phyloP scores from a whole-genome alignment of 2,329 filamentous ascomycete genomes.

The Aspergillus bombycis region DNA sequence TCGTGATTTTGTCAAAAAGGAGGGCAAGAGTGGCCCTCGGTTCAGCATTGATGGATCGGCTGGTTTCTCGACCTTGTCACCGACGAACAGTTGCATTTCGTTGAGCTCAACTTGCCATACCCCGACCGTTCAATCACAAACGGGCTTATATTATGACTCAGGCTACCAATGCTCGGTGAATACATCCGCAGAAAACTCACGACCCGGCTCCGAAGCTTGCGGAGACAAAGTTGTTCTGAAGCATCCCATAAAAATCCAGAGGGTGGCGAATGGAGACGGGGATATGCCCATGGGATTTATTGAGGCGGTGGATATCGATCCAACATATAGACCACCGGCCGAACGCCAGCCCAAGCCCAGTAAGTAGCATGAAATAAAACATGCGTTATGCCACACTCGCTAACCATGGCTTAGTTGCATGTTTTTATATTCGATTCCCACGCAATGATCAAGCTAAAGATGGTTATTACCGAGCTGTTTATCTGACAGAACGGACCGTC shows the following conservation, averaged over 20 bases:
- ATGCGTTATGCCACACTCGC: slow-evolving; percentile 9
- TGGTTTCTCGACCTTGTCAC: slow-evolving; percentile 39
- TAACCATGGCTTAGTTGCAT: slow-evolving; percentile 65
- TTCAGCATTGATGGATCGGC: slow-evolving; percentile 39
- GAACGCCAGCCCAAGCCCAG: slow-evolving; percentile 71
- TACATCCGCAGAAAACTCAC: slow-evolving; percentile 29
- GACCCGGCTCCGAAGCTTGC: slow-evolving; percentile 23
- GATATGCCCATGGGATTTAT: slow-evolving; percentile 75
- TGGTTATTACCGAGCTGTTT: slow-evolving; percentile 80
- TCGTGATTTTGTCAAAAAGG: slow-evolving; percentile 34
- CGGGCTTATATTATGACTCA: slow-evolving; percentile 23
- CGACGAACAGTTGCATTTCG: slow-evolving; percentile 44
- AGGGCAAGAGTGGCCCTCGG: slow-evolving; percentile 35
- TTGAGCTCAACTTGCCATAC: slow-evolving; percentile 38
- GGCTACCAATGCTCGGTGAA: slow-evolving; percentile 27
- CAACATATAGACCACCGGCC: slow-evolving; percentile 76
- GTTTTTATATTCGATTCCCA: slow-evolving; percentile 76
- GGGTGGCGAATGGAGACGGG: slow-evolving; percentile 23
- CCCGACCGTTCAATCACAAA: slow-evolving; percentile 18
- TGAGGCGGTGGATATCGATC: slow-evolving; percentile 88
- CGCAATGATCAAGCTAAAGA: slow-evolving; percentile 54
- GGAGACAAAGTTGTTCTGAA: slow-evolving; percentile 25
- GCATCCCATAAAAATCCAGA: slow-evolving; percentile 37
- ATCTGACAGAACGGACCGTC: slow-evolving; percentile 75
- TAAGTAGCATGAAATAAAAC: slow-evolving; percentile 40